These are phyloP conservation scores for Candida sp. DNA, from an alignment of 1,139 yeast species.

Conservation along the genomic window DNA sequence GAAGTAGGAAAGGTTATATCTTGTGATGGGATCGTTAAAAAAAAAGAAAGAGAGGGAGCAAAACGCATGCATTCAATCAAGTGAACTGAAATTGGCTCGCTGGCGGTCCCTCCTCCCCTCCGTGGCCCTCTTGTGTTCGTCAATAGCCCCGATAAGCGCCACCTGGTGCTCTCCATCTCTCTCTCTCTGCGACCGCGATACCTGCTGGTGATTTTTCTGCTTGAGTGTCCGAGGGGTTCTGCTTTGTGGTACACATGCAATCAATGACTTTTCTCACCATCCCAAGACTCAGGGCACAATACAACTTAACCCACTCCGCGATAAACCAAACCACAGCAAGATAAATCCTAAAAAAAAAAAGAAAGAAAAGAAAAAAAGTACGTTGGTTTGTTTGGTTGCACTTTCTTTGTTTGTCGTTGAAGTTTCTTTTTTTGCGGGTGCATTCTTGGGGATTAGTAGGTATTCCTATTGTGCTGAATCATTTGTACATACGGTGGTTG, in stretches of 20 bases:
- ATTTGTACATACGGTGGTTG: too few species aligned
- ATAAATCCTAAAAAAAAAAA: neutral
- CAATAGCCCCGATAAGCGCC: too few species aligned
- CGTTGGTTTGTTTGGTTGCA: neutral
- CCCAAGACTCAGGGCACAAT: neutral
- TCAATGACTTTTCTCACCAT: neutral
- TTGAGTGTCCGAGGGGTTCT: too few species aligned
- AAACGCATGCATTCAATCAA: too few species aligned
- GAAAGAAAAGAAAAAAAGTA: neutral
- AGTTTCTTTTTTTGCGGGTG: neutral
- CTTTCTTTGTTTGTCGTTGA: neutral
- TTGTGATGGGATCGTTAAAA: neutral
- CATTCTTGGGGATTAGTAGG: neutral
- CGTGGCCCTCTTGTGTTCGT: too few species aligned
- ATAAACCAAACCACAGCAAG: neutral
- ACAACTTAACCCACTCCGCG: neutral
- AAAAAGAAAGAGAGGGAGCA: too few species aligned
- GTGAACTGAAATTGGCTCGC: too few species aligned
- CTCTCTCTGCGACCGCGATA: too few species aligned
- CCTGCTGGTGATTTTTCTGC: too few species aligned
- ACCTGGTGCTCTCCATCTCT: too few species aligned
- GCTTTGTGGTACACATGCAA: neutral
- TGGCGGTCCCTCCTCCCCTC: too few species aligned
- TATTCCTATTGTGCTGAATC: too few species aligned
- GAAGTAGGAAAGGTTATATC: neutral